These are phyloP conservation scores for Brachypodium distachyon DNA, from an alignment of 202 grass and related monocot species.

Conservation along the genomic window DNA sequence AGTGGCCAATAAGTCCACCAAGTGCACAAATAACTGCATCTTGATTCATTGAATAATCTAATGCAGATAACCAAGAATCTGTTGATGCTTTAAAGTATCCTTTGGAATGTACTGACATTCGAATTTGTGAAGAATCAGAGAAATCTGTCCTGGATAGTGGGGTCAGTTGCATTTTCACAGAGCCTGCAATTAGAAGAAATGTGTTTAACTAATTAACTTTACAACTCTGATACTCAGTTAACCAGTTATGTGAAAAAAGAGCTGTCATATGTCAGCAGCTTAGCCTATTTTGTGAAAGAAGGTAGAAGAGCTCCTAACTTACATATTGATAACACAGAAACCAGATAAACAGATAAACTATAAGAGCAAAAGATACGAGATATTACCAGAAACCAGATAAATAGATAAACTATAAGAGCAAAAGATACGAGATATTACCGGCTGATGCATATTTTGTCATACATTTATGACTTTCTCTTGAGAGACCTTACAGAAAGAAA, in stretches of 20 bases:
- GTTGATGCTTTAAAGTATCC: conserved; percentile 72
- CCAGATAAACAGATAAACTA: not conserved
- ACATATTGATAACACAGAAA: not conserved
- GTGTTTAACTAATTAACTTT: not conserved
- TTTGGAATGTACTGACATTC: conserved; percentile 57
- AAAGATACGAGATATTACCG: conserved; percentile 32
- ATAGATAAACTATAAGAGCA: not conserved
- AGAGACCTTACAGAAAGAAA: conserved; percentile 56
- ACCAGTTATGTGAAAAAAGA: not conserved
- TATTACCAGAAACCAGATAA: too few relatives aligned
- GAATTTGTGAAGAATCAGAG: conserved; percentile 53
- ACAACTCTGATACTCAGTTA: not conserved
- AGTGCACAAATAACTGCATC: conserved; percentile 67
- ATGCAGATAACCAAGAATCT: conserved; percentile 53
- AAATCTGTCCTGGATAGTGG: conserved; percentile 40
- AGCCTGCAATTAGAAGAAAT: conserved; percentile 50
- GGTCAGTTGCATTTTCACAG: conserved; percentile 71
- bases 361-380: not conserved
- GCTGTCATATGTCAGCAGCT: not conserved
- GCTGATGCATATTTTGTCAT: conserved; percentile 82
- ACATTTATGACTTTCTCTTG: conserved; percentile 57
- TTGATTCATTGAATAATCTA: conserved; percentile 43
- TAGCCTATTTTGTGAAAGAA: not conserved
- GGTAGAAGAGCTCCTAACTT: not conserved
- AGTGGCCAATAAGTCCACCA: conserved; percentile 70